phyloP scores from a whole-genome alignment of 495 filamentous ascomycete genomes.

The Elaphomyces granulatus region DNA sequence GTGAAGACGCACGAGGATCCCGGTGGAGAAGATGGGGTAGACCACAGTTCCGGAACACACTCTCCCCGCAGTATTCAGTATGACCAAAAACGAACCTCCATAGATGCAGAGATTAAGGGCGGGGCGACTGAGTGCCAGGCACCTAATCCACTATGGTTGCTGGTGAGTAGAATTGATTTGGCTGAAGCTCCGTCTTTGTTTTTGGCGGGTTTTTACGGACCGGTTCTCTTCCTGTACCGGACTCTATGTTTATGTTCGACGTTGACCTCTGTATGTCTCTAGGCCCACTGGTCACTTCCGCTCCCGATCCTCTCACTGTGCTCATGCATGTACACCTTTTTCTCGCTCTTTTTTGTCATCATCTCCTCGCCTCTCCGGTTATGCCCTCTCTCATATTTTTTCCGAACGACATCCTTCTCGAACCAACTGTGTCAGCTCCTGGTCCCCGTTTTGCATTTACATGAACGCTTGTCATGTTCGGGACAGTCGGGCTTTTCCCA shows the following conservation, averaged over 20 bases:
- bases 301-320: conserved; percentile 31
- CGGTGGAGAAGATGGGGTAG: too few species aligned
- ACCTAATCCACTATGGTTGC: background rate
- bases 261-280: too few species aligned
- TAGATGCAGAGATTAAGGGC: background rate
- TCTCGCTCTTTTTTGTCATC: conserved; percentile 28
- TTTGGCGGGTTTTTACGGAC: too few species aligned
- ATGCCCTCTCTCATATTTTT: conserved; percentile 24
- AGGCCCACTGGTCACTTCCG: conserved; percentile 36
- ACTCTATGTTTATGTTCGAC: too few species aligned
- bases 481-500: conserved; percentile 21
- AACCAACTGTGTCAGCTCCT: conserved; percentile 28
- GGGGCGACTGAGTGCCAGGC: background rate
- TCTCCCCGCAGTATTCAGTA: background rate
- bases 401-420: conserved; percentile 25
- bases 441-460: conserved; percentile 28
- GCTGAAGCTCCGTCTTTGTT: background rate
- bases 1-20: too few species aligned
- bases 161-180: too few species aligned
- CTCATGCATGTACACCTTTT: conserved; percentile 30
- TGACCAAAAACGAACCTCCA: background rate
- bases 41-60: background rate
- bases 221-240: too few species aligned
- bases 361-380: conserved; percentile 29
- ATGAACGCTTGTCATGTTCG: conserved; percentile 29